Base-by-base conservation (phyloP, 139 green algal genomes). In the Nannochloris sp. region DNA sequence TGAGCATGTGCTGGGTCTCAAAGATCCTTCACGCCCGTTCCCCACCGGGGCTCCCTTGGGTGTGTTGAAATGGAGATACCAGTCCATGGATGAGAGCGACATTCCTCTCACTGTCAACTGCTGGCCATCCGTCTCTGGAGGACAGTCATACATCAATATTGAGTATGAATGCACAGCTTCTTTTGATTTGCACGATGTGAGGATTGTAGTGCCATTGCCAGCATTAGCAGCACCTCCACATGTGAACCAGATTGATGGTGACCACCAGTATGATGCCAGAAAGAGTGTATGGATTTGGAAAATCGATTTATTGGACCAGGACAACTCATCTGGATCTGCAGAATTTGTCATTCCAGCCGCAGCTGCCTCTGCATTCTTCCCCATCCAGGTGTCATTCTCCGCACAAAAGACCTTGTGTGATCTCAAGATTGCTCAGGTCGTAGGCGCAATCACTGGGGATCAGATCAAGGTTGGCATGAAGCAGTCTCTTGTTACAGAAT, bases 51-150 rank as follows among this genome's bases (percentile, higher is more conserved):
- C 62, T 11, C 68, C 83, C 12, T 81, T 99, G 24, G 90, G 87
- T 46, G 86, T 99, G 54, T 84, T 99, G 61, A 99, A 97, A 78
- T 99, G 93, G 93, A 83, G 90, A 43, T 83, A 90, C 64, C 81
- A 95, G 75, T 87, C 63, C 66, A 75, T 66, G 19, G 82, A 92
- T 24, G 82, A 89, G 54, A 18, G 34, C 14, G 16, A 73, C 8
- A 67, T 87, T 37, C 82, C 82, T 9, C 57, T 89, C 31, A 69
- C 76, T 55, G 89, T 99, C 78, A 96, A 95, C 73, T 97, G 90
- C 84, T 99, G 94, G 94, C 93, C 93, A 14, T 87, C 70, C 23
- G 75, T 90, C 23, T 91, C 82, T 1, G 70, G 70, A 19, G 72
- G 61, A 16, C 82, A 97, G 67, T 89, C 89, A 23, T 96, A 90